A percentile compares a stretch with the other conserved stretches of the same genome.
These are phyloP conservation scores for Aspergillus transmontanensis DNA, from an alignment of 2,329 filamentous ascomycete genomes.

Conservation along the genomic window DNA sequence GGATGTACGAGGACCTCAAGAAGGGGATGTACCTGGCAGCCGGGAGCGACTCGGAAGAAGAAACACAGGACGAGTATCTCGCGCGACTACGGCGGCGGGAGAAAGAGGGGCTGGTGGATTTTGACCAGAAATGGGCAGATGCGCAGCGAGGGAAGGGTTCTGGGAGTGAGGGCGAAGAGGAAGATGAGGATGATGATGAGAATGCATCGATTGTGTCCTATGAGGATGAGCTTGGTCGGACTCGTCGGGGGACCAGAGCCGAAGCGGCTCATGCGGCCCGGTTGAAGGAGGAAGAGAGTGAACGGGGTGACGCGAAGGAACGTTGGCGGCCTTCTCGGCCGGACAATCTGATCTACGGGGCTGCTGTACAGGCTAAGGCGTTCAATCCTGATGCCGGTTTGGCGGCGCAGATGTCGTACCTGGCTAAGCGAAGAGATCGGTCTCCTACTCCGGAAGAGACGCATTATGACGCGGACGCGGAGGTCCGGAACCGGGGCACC, in stretches of 20 bases:
- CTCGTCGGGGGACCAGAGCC: slow-evolving; percentile 69
- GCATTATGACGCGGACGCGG: slow-evolving; percentile 83
- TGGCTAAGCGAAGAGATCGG: slow-evolving; percentile 77
- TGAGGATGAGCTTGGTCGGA: slow-evolving; percentile 89
- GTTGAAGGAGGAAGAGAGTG: slow-evolving; percentile 39
- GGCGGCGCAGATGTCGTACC: slow-evolving; percentile 70
- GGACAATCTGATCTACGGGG: slow-evolving; percentile 75
- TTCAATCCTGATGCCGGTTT: slow-evolving; percentile 73
- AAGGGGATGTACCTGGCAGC: slow-evolving; percentile 75
- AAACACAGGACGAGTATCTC: slow-evolving; percentile 42
- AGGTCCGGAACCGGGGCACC: slow-evolving; percentile 84
- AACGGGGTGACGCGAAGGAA: slow-evolving; percentile 20
- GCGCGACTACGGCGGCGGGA: slow-evolving; percentile 63
- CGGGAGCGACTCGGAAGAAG: slow-evolving; percentile 38
- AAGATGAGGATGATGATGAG: slow-evolving; percentile 46
- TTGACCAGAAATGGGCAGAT: slow-evolving; percentile 94
- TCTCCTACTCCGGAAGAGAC: slow-evolving; percentile 74
- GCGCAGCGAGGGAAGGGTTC: slow-evolving; percentile 48
- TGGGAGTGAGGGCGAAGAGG: slow-evolving; percentile 36
- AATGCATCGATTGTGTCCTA: slow-evolving; percentile 76
- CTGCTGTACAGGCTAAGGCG: slow-evolving; percentile 78
- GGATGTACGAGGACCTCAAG: slow-evolving; percentile 86
- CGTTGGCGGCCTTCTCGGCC: slow-evolving; percentile 58
- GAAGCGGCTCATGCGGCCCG: slow-evolving; percentile 68
- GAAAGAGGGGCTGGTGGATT: slow-evolving; percentile 72